Evolutionary conservation across 2,329 filamentous ascomycete species (phyloP).

Genomic region (Fonsecaea nubica): DNA sequence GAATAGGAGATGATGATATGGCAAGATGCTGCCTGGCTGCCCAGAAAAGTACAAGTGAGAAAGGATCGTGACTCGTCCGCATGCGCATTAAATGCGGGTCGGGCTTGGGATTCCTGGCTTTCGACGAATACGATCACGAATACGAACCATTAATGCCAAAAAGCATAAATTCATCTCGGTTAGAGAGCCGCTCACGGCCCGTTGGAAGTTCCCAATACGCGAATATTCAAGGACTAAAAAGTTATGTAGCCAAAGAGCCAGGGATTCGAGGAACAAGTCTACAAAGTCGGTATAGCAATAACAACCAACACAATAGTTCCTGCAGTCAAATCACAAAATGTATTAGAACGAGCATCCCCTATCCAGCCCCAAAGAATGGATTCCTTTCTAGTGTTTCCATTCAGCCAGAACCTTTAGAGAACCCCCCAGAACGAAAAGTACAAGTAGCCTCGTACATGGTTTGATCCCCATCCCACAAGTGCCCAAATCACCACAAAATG

Average conservation of each 20-base stretch:
- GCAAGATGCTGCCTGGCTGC: too few species aligned
- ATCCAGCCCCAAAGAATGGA: neutral
- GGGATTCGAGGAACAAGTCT: too few species aligned
- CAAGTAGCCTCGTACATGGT: neutral
- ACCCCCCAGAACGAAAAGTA: conserved; percentile 7
- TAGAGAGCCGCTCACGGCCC: neutral
- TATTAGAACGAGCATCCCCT: conserved; percentile 10
- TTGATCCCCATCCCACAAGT: neutral
- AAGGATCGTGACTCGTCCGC: too few species aligned
- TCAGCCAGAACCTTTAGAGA: neutral
- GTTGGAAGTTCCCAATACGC: neutral
- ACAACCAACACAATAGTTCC: neutral
- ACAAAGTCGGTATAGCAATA: too few species aligned
- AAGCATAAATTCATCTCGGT: neutral
- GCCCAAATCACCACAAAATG: neutral
- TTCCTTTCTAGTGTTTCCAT: neutral
- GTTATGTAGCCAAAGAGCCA: too few species aligned
- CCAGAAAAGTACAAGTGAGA: neutral
- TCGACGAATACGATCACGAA: conserved; percentile 11
- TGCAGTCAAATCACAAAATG: conserved; percentile 16
- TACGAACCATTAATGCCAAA: neutral
- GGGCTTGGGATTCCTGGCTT: too few species aligned
- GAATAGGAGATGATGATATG: too few species aligned
- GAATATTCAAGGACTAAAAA: too few species aligned
- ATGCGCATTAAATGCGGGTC: too few species aligned